A percentile compares a stretch with the other conserved stretches of the same genome.
Conservation (phyloP, 176 grass and related monocot species). For the Rhipidocladum racemiflorum region DNA sequence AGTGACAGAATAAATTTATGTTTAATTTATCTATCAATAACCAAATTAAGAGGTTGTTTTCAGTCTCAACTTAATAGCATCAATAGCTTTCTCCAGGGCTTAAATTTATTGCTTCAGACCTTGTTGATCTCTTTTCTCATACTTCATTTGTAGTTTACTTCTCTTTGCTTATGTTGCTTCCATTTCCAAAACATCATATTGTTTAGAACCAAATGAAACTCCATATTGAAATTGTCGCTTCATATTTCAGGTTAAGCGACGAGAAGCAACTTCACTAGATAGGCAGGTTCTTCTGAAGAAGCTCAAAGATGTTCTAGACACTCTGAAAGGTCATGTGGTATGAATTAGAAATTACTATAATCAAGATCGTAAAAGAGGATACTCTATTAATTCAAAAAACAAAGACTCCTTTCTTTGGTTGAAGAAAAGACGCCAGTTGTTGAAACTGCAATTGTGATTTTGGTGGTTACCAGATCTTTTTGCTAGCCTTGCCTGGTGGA, state of each 20-base stretch:
- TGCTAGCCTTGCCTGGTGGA: too few species aligned
- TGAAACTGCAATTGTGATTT: too few species aligned
- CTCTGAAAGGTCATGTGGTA: conserved; percentile 79
- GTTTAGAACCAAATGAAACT: background rate
- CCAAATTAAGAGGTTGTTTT: background rate
- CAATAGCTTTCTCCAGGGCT: background rate
- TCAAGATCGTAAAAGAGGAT: background rate
- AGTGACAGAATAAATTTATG: background rate
- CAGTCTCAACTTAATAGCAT: conserved; percentile 13
- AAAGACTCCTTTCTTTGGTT: background rate
- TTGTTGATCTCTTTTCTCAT: conserved; percentile 2
- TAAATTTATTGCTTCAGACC: background rate
- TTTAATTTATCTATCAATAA: conserved; percentile 15
- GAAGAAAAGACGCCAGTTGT: too few species aligned
- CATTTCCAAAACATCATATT: background rate
- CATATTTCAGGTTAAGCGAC: conserved; percentile 72
- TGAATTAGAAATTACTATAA: background rate
- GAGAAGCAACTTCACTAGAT: conserved; percentile 85
- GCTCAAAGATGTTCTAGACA: conserved; percentile 86
- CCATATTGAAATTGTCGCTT: conserved; percentile 32
- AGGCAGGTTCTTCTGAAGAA: conserved; percentile 96
- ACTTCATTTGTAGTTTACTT: background rate
- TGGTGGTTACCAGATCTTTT: too few species aligned
- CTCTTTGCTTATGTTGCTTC: background rate
- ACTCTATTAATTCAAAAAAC: background rate